Evolutionary conservation across 148 eudicot species (phyloP).

Genomic region (Persicaria tinctoria): DNA sequence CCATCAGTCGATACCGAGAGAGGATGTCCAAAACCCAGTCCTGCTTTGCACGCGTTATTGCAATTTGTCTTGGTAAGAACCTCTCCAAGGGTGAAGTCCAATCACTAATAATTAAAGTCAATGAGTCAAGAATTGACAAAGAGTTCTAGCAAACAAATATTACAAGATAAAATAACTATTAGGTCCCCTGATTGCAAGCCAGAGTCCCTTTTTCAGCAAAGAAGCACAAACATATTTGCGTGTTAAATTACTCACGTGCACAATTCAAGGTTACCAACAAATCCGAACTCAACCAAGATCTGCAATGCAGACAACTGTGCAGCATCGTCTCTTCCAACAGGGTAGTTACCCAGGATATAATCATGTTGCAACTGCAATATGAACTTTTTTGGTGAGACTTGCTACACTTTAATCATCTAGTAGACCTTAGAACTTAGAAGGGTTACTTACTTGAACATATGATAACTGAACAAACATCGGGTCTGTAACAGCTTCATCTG

Average conservation of each 20-base stretch:
- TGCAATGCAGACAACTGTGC: conserved; percentile 90
- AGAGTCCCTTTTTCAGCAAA: neutral
- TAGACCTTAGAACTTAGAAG: neutral
- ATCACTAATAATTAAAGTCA: conserved; percentile 48
- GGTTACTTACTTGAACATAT: conserved; percentile 71
- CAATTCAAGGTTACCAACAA: conserved; percentile 57
- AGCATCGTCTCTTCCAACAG: conserved; percentile 97
- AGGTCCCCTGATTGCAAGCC: neutral
- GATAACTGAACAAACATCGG: conserved; percentile 97
- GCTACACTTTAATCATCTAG: neutral
- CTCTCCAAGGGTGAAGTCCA: conserved; percentile 92
- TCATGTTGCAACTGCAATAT: conserved; percentile 84
- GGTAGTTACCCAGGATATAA: conserved; percentile 93
- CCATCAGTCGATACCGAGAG: conserved; percentile 77
- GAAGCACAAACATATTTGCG: neutral
- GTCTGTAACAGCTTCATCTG: conserved; percentile 91
- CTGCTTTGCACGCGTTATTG: conserved; percentile 78
- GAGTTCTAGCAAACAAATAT: conserved; percentile 1
- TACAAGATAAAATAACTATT: neutral
- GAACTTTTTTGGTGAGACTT: neutral
- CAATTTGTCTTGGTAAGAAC: conserved; percentile 87
- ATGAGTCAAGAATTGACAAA: conserved; percentile 5
- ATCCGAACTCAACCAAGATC: conserved; percentile 89
- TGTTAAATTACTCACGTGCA: conserved; percentile 65
- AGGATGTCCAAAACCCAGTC: conserved; percentile 91